Evolutionary conservation across 2,329 filamentous ascomycete genomes (phyloP).

Genomic region (Alternaria metachromatica): DNA sequence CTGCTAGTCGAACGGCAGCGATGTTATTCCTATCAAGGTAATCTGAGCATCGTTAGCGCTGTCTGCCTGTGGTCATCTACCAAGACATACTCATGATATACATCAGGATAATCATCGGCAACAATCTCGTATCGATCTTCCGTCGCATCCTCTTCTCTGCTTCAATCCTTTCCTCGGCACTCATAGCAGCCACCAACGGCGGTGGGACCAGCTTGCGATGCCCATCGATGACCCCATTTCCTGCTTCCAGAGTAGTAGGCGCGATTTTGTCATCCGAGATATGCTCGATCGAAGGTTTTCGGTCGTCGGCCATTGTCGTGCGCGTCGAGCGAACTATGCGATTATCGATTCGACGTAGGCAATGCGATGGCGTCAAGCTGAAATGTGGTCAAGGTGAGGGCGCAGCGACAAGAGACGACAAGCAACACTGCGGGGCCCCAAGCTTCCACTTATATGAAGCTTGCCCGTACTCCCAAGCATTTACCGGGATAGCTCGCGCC

Average conservation of each 20-base stretch:
- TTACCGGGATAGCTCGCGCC: slow-evolving; percentile 7
- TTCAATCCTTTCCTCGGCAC: slow-evolving; percentile 58
- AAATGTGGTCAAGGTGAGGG: not conserved
- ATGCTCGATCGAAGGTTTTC: slow-evolving; percentile 29
- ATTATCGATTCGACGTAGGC: not conserved
- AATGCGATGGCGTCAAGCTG: not conserved
- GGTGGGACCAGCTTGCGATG: slow-evolving; percentile 38
- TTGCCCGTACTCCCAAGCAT: slow-evolving; percentile 7
- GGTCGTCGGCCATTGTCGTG: slow-evolving; percentile 21
- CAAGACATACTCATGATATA: slow-evolving; percentile 76
- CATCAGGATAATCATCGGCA: slow-evolving; percentile 75
- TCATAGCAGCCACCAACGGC: slow-evolving; percentile 52
- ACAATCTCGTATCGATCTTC: slow-evolving; percentile 72
- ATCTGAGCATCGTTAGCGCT: not conserved
- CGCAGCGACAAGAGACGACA: slow-evolving; percentile 7
- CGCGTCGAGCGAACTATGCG: not conserved
- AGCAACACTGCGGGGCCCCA: slow-evolving; percentile 13
- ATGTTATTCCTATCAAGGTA: slow-evolving; percentile 68
- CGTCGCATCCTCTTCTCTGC: slow-evolving; percentile 68
- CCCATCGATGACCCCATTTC: slow-evolving; percentile 14
- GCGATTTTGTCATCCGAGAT: slow-evolving; percentile 29
- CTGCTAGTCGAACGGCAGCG: slow-evolving; percentile 67
- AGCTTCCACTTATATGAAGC: slow-evolving; percentile 26
- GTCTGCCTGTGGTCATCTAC: not conserved
- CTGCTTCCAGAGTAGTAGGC: slow-evolving; percentile 13